Percentiles rank a stretch among this genome's conserved stretches.
These are phyloP conservation scores for Clarkia xantiana DNA, from an alignment of 345 rosid species.

Conservation along the genomic window DNA sequence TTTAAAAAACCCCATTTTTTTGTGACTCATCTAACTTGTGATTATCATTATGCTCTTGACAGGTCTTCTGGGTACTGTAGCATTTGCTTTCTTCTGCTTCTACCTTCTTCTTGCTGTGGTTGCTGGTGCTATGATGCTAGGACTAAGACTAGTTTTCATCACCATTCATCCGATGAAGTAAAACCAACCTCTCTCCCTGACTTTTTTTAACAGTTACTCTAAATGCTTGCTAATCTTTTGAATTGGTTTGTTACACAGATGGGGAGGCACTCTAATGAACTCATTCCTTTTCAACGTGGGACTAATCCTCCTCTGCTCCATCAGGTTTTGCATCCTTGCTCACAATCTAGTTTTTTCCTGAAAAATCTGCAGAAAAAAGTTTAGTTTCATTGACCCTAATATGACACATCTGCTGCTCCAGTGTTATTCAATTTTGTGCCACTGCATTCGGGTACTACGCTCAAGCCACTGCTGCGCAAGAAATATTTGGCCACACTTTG, in stretches of 20 bases:
- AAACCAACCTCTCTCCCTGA: constrained; percentile 6
- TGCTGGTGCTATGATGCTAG: constrained; percentile 98
- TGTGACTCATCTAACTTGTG: constrained; percentile 6
- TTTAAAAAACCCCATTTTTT: background rate
- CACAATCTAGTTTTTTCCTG: too few relatives aligned
- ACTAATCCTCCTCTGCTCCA: constrained; percentile 83
- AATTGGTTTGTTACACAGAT: constrained; percentile 33
- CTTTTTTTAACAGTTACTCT: background rate
- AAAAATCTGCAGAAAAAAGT: too few relatives aligned
- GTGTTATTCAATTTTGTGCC: constrained; percentile 93
- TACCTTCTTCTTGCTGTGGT: constrained; percentile 86
- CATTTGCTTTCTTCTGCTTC: constrained; percentile 96
- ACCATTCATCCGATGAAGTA: constrained; percentile 99
- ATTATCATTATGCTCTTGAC: constrained; percentile 10
- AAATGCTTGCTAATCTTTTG: constrained; percentile 15
- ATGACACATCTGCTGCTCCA: constrained; percentile 16
- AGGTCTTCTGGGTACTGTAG: constrained; percentile 94
- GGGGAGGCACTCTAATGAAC: constrained; percentile 99
- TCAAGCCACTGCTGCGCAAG: constrained; percentile 98
- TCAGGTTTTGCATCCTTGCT: constrained; percentile 35
- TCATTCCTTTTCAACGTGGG: constrained; percentile 98
- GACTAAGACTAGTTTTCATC: constrained; percentile 73
- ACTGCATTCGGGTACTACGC: constrained; percentile 96
- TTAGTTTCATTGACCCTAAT: too few relatives aligned
- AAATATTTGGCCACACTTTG: constrained; percentile 95